Conservation (phyloP, 805 yeast genomes). For the Yarrowia sp. region DNA sequence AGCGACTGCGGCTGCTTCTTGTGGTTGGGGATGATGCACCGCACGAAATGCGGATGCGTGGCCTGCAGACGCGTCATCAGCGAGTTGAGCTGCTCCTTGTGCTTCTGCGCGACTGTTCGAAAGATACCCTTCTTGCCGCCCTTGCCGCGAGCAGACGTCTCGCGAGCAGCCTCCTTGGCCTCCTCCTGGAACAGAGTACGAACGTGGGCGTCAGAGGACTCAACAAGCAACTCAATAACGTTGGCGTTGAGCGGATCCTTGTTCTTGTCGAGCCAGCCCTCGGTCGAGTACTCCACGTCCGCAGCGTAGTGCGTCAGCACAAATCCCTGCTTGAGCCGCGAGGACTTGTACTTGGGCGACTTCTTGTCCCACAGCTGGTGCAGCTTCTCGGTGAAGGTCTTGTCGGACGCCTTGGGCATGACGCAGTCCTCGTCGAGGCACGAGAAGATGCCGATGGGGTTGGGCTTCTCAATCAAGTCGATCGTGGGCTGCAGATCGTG, state of each 20-base stretch:
- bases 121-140: constrained; percentile 46
- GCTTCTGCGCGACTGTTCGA: constrained; percentile 83
- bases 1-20: constrained; percentile 67
- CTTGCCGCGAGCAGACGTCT: constrained; percentile 35
- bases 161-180: constrained; percentile 32
- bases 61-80: constrained; percentile 69
- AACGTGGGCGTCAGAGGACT: constrained; percentile 58
- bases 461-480: constrained; percentile 75
- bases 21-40: constrained; percentile 91
- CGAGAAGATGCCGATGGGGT: constrained; percentile 79
- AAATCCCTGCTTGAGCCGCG: constrained; percentile 74
- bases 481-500: constrained; percentile 92
- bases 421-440: constrained; percentile 92
- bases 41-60: constrained; percentile 94
- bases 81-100: constrained; percentile 74
- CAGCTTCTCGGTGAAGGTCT: constrained; percentile 76
- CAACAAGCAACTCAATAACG: constrained; percentile 57
- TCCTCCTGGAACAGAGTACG: constrained; percentile 51
- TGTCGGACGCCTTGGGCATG: constrained; percentile 85
- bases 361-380: constrained; percentile 58
- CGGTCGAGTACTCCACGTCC: constrained; percentile 86
- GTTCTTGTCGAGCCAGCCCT: constrained; percentile 92
- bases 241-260: constrained; percentile 88
- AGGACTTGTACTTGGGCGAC: constrained; percentile 62
- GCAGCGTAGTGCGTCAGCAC: constrained; percentile 93